Conservation (phyloP, 176 grass and related monocot genomes). For the Coix lacrymajobi region DNA sequence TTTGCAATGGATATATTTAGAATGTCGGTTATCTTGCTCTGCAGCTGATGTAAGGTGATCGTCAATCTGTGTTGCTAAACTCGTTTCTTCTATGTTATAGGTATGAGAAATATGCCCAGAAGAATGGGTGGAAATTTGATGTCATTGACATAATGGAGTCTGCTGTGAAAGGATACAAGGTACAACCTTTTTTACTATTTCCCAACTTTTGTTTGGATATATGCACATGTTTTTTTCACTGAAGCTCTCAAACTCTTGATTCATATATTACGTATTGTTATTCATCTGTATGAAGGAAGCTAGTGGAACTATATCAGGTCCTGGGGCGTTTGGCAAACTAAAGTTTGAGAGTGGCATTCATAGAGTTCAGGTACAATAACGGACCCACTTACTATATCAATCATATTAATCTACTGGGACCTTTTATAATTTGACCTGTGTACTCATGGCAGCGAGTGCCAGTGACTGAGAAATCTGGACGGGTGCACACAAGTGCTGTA, state of each 20-base stretch:
- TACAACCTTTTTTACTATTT: conserved; percentile 18
- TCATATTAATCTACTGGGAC: neutral
- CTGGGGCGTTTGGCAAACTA: conserved; percentile 76
- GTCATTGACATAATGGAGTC: conserved; percentile 79
- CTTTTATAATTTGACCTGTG: conserved; percentile 7
- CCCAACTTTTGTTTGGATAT: neutral
- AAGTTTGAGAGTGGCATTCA: conserved; percentile 95
- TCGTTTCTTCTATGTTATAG: conserved; percentile 35
- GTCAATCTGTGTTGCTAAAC: neutral
- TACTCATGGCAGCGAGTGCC: conserved; percentile 65
- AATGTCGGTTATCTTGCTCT: conserved; percentile 47
- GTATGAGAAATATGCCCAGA: conserved; percentile 83
- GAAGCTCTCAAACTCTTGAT: conserved; percentile 3
- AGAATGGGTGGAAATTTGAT: conserved; percentile 95
- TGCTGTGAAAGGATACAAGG: conserved; percentile 91
- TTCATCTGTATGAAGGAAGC: conserved; percentile 65
- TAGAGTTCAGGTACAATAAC: conserved; percentile 79
- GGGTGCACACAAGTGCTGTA: conserved; percentile 92
- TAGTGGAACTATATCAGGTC: conserved; percentile 84
- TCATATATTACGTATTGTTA: neutral
- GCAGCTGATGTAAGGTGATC: neutral
- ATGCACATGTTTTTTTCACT: neutral
- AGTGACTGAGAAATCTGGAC: conserved; percentile 88
- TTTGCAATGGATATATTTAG: conserved; percentile 96
- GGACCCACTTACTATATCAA: neutral